Percentiles rank a stretch among this genome's conserved stretches.
Evolutionary conservation across 1,284 basidiomycete genomes (phyloP).

Genomic region (Heterobasidion parviporum): DNA sequence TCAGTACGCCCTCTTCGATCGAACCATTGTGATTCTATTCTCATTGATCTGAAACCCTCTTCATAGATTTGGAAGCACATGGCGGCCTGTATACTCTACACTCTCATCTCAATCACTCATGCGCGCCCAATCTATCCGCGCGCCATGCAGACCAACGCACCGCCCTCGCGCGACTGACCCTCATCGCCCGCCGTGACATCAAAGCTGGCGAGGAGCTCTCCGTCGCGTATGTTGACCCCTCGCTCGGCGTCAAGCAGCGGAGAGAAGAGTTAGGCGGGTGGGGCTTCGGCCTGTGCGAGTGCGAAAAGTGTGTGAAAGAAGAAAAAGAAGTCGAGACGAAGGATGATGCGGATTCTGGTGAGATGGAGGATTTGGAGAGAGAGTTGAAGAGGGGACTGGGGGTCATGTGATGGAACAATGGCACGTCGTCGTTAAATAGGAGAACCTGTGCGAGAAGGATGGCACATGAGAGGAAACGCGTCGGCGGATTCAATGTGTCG

Average conservation of each 20-base stretch:
- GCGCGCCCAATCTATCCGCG: conserved; percentile 70
- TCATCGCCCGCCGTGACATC: conserved; percentile 64
- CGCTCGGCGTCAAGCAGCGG: conserved; percentile 42
- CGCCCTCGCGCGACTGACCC: conserved; percentile 58
- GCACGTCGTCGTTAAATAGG: not conserved
- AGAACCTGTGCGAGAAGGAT: too few relatives aligned
- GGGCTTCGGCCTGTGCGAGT: conserved; percentile 70
- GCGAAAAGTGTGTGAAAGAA: conserved; percentile 52
- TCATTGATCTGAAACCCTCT: not conserved
- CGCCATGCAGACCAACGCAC: conserved; percentile 60
- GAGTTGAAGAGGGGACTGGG: conserved; percentile 45
- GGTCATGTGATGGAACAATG: conserved; percentile 19
- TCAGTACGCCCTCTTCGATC: conserved; percentile 40
- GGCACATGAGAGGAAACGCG: too few relatives aligned
- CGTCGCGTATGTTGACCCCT: conserved; percentile 75
- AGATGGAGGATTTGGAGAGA: conserved; percentile 31
- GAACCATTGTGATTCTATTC: conserved; percentile 7
- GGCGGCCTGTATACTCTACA: conserved; percentile 84
- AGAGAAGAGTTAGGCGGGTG: conserved; percentile 56
- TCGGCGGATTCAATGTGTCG: too few relatives aligned
- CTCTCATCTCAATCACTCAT: conserved; percentile 83
- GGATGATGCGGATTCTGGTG: conserved; percentile 16
- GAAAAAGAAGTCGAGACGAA: conserved; percentile 28
- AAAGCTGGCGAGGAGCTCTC: conserved; percentile 66
- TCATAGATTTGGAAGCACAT: conserved; percentile 72